A percentile compares a stretch with the other conserved stretches of the same genome.
Conservation (phyloP, 73 alveolate genomes). For the Paramecium octaurelia region DNA sequence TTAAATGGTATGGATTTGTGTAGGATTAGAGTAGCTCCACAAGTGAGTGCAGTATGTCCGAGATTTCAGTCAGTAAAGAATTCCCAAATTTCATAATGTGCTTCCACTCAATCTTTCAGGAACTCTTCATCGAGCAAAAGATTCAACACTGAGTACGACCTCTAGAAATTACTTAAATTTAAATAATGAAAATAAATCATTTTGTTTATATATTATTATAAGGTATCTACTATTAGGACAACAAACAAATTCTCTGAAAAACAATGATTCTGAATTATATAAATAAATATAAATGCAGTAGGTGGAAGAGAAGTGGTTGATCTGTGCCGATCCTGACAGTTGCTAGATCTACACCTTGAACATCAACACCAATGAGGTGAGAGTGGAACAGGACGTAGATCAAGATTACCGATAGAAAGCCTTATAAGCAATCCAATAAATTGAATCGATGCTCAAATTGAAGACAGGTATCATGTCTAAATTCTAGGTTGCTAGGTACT, state of each 20-base stretch:
- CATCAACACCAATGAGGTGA: not conserved
- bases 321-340: constrained; percentile 40
- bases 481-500: not conserved
- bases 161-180: not conserved
- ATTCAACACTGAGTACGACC: not conserved
- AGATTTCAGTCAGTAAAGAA: not conserved
- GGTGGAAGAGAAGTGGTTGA: constrained; percentile 10
- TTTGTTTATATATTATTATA: not conserved
- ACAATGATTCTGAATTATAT: not conserved
- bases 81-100: not conserved
- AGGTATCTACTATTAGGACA: too few relatives aligned
- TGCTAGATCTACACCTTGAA: constrained; percentile 10
- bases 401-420: constrained; percentile 10
- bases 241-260: not conserved
- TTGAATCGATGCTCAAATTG: not conserved
- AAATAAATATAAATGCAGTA: not conserved
- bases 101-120: not conserved
- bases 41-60: not conserved
- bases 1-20: not conserved
- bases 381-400: not conserved
- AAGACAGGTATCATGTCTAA: not conserved
- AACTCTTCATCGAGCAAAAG: not conserved
- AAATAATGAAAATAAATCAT: not conserved
- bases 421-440: not conserved
- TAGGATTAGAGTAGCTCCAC: not conserved